Evolutionary conservation across 345 rosid genomes (phyloP).

Genomic region (Acer negundo): DNA sequence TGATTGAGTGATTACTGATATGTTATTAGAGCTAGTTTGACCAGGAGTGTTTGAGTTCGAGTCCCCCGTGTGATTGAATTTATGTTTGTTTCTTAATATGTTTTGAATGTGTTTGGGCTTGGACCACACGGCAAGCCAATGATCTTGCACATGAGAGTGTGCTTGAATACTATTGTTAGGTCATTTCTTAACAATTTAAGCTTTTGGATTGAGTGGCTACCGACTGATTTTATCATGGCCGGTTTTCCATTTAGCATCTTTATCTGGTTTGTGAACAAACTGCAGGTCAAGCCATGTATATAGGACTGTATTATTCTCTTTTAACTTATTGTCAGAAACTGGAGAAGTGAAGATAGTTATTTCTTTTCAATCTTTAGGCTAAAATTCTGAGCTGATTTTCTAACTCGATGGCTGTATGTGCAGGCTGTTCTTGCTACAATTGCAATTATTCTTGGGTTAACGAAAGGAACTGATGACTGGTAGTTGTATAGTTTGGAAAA

Average conservation of each 20-base stretch:
- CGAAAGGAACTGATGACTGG: constrained; percentile 61
- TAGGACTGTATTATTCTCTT: background rate
- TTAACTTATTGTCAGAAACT: background rate
- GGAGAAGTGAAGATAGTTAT: background rate
- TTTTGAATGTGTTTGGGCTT: background rate
- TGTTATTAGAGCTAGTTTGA: too few species aligned
- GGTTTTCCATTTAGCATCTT: background rate
- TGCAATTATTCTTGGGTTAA: constrained; percentile 64
- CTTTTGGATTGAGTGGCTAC: background rate
- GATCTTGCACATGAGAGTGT: background rate
- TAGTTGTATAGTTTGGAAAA: constrained; percentile 32
- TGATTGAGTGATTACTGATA: too few species aligned
- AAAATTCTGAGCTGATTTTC: background rate
- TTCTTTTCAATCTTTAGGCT: background rate
- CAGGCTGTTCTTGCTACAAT: constrained; percentile 85
- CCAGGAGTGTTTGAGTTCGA: too few species aligned
- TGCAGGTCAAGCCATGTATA: background rate
- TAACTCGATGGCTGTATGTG: background rate
- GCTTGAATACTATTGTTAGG: background rate
- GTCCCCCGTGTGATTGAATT: background rate
- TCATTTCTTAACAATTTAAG: background rate
- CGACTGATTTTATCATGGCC: background rate
- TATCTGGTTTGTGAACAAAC: background rate
- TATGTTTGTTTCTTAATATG: background rate
- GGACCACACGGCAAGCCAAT: background rate